A percentile compares a stretch with the other conserved stretches of the same genome.
These are phyloP conservation scores for Phoma sp. DNA, from an alignment of 2,329 filamentous ascomycete genomes.

Conservation along the genomic window DNA sequence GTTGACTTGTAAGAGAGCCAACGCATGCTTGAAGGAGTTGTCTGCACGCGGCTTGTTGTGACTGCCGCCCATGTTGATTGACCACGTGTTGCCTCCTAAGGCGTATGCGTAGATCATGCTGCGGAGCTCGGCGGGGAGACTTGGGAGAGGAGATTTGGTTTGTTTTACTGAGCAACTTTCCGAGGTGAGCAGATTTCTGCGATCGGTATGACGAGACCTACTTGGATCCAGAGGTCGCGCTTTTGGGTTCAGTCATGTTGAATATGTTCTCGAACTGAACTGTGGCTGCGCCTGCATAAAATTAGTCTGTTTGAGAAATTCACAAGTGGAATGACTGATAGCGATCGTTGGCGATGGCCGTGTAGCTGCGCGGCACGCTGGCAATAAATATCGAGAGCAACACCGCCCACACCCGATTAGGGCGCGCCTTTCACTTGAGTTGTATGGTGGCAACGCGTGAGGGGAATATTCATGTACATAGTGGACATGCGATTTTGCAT, in stretches of 20 bases:
- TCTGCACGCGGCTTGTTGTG: neutral
- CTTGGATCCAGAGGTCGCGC: neutral
- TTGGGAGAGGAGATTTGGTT: neutral
- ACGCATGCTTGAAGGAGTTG: neutral
- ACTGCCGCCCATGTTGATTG: neutral
- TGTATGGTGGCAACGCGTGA: neutral
- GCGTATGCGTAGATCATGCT: conserved; percentile 16
- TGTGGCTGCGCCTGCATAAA: too few species aligned
- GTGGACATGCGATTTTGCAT: neutral
- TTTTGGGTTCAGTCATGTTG: neutral
- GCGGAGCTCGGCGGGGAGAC: conserved; percentile 20
- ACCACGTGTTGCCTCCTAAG: conserved; percentile 9
- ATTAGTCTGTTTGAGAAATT: too few species aligned
- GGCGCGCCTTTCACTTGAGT: neutral
- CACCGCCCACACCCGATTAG: neutral
- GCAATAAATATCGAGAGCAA: neutral
- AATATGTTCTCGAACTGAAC: neutral
- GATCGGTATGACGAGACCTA: neutral
- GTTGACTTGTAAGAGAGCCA: conserved; percentile 6
- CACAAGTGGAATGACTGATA: neutral
- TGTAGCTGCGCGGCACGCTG: neutral
- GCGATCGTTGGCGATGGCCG: neutral
- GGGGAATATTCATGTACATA: neutral
- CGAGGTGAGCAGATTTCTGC: neutral
- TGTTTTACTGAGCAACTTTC: neutral